A percentile compares a stretch with the other conserved stretches of the same genome.
Conservation (phyloP, 2,329 filamentous ascomycete species). For the Calycina marina region DNA sequence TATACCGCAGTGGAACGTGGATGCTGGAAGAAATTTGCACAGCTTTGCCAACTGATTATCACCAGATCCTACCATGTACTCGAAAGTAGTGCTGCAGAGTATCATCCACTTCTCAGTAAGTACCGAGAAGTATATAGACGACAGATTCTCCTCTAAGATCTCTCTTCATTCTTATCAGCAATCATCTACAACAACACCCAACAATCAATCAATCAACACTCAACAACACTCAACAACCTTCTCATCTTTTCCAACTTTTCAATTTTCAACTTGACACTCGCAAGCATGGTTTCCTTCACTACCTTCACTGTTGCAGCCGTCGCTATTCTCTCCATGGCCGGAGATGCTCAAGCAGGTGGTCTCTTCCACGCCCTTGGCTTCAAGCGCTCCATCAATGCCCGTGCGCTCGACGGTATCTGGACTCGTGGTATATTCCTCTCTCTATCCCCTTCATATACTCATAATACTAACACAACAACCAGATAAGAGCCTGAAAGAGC, state of each 20-base stretch:
- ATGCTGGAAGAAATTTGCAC: background rate
- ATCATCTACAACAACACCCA: background rate
- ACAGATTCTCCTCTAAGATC: background rate
- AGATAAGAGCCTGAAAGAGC: background rate
- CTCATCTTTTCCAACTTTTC: background rate
- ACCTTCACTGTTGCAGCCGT: background rate
- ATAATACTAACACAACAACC: background rate
- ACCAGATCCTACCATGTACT: background rate
- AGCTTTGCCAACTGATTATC: background rate
- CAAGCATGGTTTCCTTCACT: background rate
- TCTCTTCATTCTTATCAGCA: background rate
- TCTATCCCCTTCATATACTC: background rate
- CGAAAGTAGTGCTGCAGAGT: background rate
- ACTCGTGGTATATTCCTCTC: background rate
- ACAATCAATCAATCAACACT: no score
- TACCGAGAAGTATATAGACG: background rate
- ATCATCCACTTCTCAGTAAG: background rate
- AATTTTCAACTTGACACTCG: background rate
- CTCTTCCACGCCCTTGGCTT: background rate
- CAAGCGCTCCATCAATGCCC: background rate
- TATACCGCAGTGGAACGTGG: background rate
- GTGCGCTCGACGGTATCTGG: background rate
- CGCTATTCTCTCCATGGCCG: background rate
- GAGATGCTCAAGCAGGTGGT: background rate
- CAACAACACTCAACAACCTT: background rate